phyloP scores from a whole-genome alignment of 306 rosid species.

The Quercus ilex region DNA sequence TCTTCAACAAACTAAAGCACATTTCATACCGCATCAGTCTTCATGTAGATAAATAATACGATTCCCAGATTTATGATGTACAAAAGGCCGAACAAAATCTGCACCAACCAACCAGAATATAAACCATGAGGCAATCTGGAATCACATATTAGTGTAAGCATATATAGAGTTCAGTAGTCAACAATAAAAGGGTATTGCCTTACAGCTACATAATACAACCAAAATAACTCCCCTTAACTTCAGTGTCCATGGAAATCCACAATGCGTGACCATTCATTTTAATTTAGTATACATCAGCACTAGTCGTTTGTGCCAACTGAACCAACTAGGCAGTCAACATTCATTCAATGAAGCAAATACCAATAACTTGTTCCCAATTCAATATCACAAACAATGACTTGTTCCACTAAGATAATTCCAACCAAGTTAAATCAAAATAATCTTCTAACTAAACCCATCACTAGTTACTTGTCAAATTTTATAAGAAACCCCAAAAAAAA shows the following conservation, averaged over 20 bases:
- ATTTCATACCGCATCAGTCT: slow-evolving; percentile 68
- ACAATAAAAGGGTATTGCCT: not conserved
- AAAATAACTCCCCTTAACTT: not conserved
- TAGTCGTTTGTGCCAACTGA: not conserved
- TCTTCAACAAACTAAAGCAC: not conserved
- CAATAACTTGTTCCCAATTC: not conserved
- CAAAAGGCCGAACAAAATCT: slow-evolving; percentile 79
- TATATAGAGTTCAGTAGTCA: not conserved
- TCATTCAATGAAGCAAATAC: not conserved
- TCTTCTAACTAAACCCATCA: not conserved
- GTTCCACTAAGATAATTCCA: not conserved
- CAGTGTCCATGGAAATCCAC: not conserved
- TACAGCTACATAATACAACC: not conserved
- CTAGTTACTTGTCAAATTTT: not conserved
- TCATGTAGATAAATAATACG: slow-evolving; percentile 60
- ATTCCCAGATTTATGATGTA: slow-evolving; percentile 70
- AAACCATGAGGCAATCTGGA: not conserved
- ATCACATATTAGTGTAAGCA: not conserved
- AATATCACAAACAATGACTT: not conserved
- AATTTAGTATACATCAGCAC: not conserved
- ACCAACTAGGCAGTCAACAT: not conserved
- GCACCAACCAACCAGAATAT: slow-evolving; percentile 22
- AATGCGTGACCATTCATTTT: not conserved
- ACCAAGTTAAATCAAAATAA: not conserved
- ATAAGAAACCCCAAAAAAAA: not conserved